Evolutionary conservation across 225 moss, liverwort and hornwort species (phyloP).

Genomic region (Takakia lepidozioides): DNA sequence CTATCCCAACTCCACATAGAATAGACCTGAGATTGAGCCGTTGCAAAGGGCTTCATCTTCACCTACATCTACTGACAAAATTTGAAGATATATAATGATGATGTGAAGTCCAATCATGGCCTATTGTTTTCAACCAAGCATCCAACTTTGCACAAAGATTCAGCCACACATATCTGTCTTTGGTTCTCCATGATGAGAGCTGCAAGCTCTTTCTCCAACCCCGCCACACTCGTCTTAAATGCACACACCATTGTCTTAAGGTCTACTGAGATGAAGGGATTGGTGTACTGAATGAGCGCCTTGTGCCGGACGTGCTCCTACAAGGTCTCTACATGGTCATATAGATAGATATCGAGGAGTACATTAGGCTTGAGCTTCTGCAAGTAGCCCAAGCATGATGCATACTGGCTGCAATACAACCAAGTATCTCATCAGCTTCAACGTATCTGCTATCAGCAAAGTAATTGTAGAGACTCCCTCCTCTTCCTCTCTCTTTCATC

Average conservation of each 20-base stretch:
- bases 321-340: conserved; percentile 93
- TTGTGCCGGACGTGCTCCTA: conserved; percentile 96
- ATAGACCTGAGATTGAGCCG: no score
- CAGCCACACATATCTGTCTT: conserved; percentile 86
- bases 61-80: no score
- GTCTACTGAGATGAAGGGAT: conserved; percentile 97
- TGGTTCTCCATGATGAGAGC: conserved; percentile 95
- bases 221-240: conserved; percentile 95
- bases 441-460: no score
- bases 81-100: no score
- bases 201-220: conserved; percentile 96
- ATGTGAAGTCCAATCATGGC: no score
- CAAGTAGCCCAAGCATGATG: conserved; percentile 94
- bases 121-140: no score
- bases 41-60: no score
- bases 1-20: no score
- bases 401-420: conserved; percentile 78
- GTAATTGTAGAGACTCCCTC: no score
- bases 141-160: neutral
- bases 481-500: no score
- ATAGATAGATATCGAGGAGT: conserved; percentile 83
- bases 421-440: no score
- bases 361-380: conserved; percentile 92
- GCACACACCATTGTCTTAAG: conserved; percentile 96
- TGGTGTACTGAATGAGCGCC: conserved; percentile 96